Percentiles rank a stretch among this genome's conserved stretches.
phyloP scores from a whole-genome alignment of 306 rosid genomes.

The Castanea sativa region DNA sequence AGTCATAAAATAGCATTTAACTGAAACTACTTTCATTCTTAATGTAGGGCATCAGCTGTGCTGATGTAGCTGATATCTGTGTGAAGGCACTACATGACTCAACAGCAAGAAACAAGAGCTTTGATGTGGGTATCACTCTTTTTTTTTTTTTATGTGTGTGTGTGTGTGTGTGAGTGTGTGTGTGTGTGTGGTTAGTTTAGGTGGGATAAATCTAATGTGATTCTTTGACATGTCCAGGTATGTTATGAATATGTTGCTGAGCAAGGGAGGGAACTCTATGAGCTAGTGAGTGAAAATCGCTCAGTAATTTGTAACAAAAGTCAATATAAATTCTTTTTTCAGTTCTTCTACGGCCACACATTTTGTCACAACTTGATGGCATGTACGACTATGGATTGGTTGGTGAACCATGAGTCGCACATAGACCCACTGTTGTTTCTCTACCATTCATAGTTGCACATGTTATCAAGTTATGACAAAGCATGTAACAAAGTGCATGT shows the following conservation, averaged over 20 bases:
- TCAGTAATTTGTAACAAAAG: no score
- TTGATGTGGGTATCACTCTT: conserved; percentile 61
- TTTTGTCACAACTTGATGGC: no score
- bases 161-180: conserved; percentile 11
- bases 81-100: conserved; percentile 96
- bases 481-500: no score
- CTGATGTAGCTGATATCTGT: conserved; percentile 97
- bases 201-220: conserved; percentile 22
- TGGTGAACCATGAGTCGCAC: no score
- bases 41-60: conserved; percentile 91
- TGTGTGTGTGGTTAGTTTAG: conserved; percentile 14
- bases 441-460: no score
- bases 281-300: conserved; percentile 61
- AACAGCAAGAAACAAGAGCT: conserved; percentile 96
- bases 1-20: neutral
- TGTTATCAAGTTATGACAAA: no score
- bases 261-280: conserved; percentile 89
- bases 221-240: conserved; percentile 49
- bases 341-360: no score
- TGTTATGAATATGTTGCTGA: conserved; percentile 91
- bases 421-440: no score
- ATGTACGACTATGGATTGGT: no score
- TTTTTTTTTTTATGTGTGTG: neutral
- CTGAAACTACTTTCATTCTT: neutral
- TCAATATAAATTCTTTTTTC: no score